phyloP scores from a whole-genome alignment of 192 early-diverging fungal species.

The Coemansia sp. region DNA sequence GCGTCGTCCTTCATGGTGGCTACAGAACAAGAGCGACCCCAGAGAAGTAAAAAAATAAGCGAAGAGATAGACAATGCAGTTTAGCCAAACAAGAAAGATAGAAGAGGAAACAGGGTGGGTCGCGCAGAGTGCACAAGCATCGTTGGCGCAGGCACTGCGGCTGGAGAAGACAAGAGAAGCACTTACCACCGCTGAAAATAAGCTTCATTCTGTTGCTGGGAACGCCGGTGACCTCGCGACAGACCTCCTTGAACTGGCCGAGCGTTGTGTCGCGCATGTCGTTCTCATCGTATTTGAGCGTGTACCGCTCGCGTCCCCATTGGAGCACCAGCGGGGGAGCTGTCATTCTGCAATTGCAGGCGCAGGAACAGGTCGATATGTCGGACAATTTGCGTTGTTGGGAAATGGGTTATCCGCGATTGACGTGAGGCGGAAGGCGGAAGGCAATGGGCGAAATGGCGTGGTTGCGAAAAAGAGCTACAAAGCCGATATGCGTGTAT shows the following conservation, averaged over 20 bases:
- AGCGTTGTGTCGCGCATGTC: slow-evolving; percentile 61
- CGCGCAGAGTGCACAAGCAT: background rate
- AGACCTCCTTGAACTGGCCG: slow-evolving; percentile 69
- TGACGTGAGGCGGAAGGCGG: background rate
- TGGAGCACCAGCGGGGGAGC: slow-evolving; percentile 49
- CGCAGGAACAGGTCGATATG: background rate
- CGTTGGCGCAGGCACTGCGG: background rate
- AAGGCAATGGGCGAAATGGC: background rate
- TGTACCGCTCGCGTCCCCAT: slow-evolving; percentile 52
- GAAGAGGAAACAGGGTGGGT: background rate
- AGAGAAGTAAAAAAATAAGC: background rate
- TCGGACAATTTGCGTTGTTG: slow-evolving; percentile 5
- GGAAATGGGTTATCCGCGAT: background rate
- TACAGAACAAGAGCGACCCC: slow-evolving; percentile 18
- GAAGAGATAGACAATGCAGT: background rate
- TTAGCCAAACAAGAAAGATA: background rate
- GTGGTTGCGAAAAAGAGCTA: background rate
- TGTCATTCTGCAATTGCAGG: slow-evolving; percentile 35
- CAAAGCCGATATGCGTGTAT: background rate
- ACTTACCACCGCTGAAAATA: slow-evolving; percentile 68
- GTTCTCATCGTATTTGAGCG: slow-evolving; percentile 47
- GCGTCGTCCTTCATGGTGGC: slow-evolving; percentile 75
- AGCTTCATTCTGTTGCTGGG: slow-evolving; percentile 75
- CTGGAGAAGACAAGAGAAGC: background rate
- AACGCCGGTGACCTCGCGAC: slow-evolving; percentile 70